A percentile compares a stretch with the other conserved stretches of the same genome.
These are phyloP conservation scores for Ogataea dorogensis DNA, from an alignment of 805 yeast genomes.

Conservation along the genomic window DNA sequence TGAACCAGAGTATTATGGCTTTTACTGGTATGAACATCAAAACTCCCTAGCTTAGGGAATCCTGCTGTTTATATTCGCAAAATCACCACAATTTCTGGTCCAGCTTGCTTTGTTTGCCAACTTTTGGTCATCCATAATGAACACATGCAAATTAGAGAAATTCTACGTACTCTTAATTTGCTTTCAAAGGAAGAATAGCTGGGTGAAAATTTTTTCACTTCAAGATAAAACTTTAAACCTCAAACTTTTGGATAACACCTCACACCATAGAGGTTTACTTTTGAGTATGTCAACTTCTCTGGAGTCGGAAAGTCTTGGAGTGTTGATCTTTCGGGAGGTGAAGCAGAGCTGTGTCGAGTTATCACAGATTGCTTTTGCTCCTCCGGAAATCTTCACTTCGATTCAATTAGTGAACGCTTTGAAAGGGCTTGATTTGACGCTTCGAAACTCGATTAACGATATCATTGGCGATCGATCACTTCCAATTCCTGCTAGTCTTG, in stretches of 20 bases:
- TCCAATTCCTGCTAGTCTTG: constrained; percentile 40
- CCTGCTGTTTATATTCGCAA: constrained; percentile 14
- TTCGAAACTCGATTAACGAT: constrained; percentile 16
- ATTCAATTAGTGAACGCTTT: constrained; percentile 33
- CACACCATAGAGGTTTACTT: too few species aligned
- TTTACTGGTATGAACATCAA: constrained; percentile 12
- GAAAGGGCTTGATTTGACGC: constrained; percentile 31
- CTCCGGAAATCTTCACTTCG: constrained; percentile 35
- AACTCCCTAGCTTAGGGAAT: constrained; percentile 4
- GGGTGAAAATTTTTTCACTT: constrained; percentile 7
- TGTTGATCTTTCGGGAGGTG: constrained; percentile 25
- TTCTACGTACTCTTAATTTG: constrained; percentile 10
- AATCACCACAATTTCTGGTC: constrained; percentile 33
- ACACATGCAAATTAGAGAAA: constrained; percentile 9
- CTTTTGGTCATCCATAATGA: constrained; percentile 2
- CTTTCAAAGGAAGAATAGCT: constrained; percentile 3
- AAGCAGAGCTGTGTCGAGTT: constrained; percentile 44
- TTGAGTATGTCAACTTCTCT: constrained; percentile 2
- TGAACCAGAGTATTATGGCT: constrained; percentile 22
- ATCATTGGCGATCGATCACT: neutral
- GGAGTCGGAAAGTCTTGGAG: constrained; percentile 10
- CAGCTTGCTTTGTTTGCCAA: constrained; percentile 29
- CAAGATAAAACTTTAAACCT: neutral
- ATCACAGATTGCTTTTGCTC: constrained; percentile 44
- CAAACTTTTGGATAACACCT: too few species aligned